These are phyloP conservation scores for Kodamaea anthophila DNA, from an alignment of 1,139 yeast species.

Conservation along the genomic window DNA sequence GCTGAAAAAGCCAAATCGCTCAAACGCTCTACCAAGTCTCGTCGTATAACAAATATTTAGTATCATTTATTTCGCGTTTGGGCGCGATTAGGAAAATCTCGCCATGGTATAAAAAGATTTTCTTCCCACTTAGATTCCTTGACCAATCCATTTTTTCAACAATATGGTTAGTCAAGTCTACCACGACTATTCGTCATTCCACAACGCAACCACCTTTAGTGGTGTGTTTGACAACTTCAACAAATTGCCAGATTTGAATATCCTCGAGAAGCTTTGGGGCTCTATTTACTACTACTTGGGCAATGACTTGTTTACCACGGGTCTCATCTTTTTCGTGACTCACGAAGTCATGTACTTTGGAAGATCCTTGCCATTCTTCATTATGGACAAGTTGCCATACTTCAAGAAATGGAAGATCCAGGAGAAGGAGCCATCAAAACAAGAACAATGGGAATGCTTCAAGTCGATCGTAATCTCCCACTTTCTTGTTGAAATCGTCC, in stretches of 20 bases:
- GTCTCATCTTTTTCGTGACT: conserved; percentile 35
- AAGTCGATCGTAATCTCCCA: conserved; percentile 40
- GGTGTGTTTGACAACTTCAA: conserved; percentile 34
- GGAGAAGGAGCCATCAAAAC: conserved; percentile 30
- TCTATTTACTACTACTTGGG: conserved; percentile 37
- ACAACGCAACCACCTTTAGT: conserved; percentile 32
- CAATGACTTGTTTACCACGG: conserved; percentile 43
- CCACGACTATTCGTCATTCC: conserved; percentile 36
- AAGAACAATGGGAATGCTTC: conserved; percentile 46
- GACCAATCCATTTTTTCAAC: conserved; percentile 4
- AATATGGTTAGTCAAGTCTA: conserved; percentile 24
- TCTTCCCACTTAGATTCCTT: background rate
- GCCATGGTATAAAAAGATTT: conserved; percentile 3
- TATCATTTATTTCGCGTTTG: too few relatives aligned
- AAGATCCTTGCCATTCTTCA: conserved; percentile 42
- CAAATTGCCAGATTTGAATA: conserved; percentile 20
- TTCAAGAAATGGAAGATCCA: conserved; percentile 41
- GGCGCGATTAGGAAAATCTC: too few relatives aligned
- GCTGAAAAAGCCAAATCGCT: too few relatives aligned
- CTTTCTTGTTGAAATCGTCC: conserved; percentile 41
- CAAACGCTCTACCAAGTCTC: too few relatives aligned
- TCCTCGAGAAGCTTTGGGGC: conserved; percentile 37
- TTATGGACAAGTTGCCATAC: conserved; percentile 38
- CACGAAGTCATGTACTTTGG: conserved; percentile 43
- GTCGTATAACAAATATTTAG: too few relatives aligned